phyloP scores from a whole-genome alignment of 345 rosid genomes.

The Rhodamnia rubescens region DNA sequence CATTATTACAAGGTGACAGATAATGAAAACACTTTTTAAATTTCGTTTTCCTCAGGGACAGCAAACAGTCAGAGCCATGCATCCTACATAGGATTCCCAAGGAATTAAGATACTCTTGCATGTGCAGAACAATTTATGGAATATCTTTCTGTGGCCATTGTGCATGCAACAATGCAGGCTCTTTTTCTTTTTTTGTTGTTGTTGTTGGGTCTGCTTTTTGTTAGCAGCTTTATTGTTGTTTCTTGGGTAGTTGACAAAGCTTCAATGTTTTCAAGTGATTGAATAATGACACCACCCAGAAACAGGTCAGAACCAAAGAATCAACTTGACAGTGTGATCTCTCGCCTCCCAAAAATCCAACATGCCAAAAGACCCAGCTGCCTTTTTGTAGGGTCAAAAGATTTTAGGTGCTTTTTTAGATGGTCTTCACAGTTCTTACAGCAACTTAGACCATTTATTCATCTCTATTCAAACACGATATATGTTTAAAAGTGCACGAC shows the following conservation, averaged over 20 bases:
- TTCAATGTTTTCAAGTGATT: not conserved
- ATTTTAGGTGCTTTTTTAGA: not conserved
- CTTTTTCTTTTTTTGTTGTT: not conserved
- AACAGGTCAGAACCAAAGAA: not conserved
- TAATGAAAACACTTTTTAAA: not conserved
- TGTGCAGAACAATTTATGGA: not conserved
- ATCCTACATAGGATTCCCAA: not conserved
- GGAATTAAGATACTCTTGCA: not conserved
- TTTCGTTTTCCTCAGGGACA: not conserved
- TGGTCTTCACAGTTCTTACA: not conserved
- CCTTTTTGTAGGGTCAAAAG: not conserved
- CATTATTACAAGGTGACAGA: not conserved
- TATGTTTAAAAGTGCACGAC: not conserved
- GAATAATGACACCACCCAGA: not conserved
- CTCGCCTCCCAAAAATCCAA: not conserved
- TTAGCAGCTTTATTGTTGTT: not conserved
- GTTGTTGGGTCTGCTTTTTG: not conserved
- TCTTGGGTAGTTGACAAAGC: constrained; percentile 2
- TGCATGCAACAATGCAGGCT: not conserved
- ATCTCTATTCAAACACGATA: not conserved
- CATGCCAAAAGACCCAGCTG: not conserved
- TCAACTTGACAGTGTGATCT: not conserved
- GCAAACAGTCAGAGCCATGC: not conserved
- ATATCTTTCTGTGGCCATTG: not conserved
- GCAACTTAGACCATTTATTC: not conserved